Percentiles rank a stretch among this genome's conserved stretches.
phyloP scores from a whole-genome alignment of 805 yeast genomes.

The Lipomyces yamanashiensis region DNA sequence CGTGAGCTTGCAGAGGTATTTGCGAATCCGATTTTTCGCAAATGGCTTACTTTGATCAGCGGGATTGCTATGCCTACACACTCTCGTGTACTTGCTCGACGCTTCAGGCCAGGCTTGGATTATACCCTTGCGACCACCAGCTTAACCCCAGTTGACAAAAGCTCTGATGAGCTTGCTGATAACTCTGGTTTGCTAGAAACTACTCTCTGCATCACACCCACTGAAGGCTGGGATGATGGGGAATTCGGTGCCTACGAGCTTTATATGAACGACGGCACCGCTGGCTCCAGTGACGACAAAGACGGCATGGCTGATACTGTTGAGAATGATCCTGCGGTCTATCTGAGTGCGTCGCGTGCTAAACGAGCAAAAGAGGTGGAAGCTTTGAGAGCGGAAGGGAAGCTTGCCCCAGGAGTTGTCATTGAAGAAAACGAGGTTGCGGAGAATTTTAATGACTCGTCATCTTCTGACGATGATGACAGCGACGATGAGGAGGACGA shows the following conservation, averaged over 20 bases:
- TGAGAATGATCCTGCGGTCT: constrained; percentile 39
- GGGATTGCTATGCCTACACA: constrained; percentile 59
- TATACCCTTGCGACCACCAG: constrained; percentile 81
- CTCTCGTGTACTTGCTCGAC: constrained; percentile 72
- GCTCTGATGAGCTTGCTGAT: constrained; percentile 41
- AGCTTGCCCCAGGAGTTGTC: constrained; percentile 7
- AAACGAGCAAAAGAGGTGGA: constrained; percentile 26
- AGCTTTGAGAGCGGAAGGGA: constrained; percentile 19
- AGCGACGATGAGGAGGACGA: constrained; percentile 68
- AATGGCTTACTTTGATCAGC: constrained; percentile 71
- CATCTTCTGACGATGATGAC: constrained; percentile 54
- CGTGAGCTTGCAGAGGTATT: constrained; percentile 31
- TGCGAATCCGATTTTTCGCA: constrained; percentile 56
- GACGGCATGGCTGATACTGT: constrained; percentile 50
- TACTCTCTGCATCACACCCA: constrained; percentile 80
- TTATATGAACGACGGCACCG: constrained; percentile 58
- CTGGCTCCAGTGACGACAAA: constrained; percentile 40
- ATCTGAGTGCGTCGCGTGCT: constrained; percentile 29
- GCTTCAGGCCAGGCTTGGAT: constrained; percentile 95
- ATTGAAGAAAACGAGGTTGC: constrained; percentile 51
- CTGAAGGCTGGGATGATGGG: constrained; percentile 73
- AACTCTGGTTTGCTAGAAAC: constrained; percentile 69
- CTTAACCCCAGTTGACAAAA: constrained; percentile 40
- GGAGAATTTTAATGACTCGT: constrained; percentile 41
- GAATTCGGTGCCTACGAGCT: constrained; percentile 94